These are phyloP conservation scores for Tribonema minus DNA, from an alignment of 108 stramenopile genomes.

Conservation along the genomic window DNA sequence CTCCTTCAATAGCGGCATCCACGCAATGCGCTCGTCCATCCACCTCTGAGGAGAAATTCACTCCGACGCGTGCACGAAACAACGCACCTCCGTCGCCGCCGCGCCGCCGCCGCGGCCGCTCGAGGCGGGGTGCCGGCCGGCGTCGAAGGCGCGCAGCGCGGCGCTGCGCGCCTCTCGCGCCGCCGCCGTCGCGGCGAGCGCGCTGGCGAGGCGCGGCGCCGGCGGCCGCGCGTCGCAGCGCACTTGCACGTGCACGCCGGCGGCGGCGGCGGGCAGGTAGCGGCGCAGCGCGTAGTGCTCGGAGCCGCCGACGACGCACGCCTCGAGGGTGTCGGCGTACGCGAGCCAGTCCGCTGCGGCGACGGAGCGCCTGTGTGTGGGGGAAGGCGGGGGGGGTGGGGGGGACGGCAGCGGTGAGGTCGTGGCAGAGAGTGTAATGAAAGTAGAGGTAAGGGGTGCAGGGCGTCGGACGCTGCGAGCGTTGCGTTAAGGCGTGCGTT, in stretches of 20 bases:
- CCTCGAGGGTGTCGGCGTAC: constrained; percentile 37
- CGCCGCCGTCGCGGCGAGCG: constrained; percentile 13
- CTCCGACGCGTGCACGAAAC: no score
- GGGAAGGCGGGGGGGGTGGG: neutral
- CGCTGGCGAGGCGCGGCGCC: constrained; percentile 1
- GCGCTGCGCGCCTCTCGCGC: constrained; percentile 14
- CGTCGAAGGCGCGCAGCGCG: constrained; percentile 36
- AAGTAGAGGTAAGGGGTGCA: no score
- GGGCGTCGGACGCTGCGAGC: no score
- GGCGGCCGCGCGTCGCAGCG: constrained; percentile 18
- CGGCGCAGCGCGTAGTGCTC: constrained; percentile 18
- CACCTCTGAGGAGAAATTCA: no score
- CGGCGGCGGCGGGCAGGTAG: constrained; percentile 25
- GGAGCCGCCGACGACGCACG: neutral
- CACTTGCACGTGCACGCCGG: constrained; percentile 30
- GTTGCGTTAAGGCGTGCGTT: no score
- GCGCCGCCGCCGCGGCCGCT: constrained; percentile 1
- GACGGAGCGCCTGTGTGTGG: neutral
- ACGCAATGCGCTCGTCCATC: no score
- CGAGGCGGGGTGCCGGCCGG: constrained; percentile 16
- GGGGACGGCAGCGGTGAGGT: neutral
- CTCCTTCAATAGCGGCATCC: no score
- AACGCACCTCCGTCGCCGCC: no score
- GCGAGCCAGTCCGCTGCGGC: constrained; percentile 45
- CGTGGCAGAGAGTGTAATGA: neutral